Conservation (phyloP, 805 yeast species). For the Kazachstania kunashirensis region DNA sequence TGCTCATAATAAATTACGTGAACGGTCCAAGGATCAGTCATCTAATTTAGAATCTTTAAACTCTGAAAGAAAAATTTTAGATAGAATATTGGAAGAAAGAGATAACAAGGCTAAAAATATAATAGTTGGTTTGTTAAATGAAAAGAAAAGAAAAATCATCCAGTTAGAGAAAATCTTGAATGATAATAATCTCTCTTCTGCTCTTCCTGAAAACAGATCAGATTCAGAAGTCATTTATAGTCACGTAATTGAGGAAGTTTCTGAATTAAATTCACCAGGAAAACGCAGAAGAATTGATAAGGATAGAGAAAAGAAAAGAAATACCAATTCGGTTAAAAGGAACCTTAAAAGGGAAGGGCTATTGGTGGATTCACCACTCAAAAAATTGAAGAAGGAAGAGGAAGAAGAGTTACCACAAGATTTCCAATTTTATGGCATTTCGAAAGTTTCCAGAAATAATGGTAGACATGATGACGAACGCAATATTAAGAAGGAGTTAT, state of each 20-base stretch:
- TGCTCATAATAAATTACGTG: background rate
- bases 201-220: background rate
- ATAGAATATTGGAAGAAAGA: conserved; percentile 13
- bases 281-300: conserved; percentile 12
- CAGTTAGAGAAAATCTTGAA: conserved; percentile 11
- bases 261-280: conserved; percentile 20
- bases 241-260: conserved; percentile 12
- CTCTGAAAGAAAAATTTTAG: conserved; percentile 8
- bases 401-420: too few species aligned
- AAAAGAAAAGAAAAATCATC: conserved; percentile 19
- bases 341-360: conserved; percentile 1
- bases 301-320: background rate
- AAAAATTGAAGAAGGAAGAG: too few species aligned
- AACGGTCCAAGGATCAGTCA: background rate
- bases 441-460: too few species aligned
- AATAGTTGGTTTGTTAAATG: conserved; percentile 18
- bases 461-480: too few species aligned
- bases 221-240: conserved; percentile 16
- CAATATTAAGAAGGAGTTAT: too few species aligned
- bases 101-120: conserved; percentile 17
- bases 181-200: background rate
- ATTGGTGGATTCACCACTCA: too few species aligned
- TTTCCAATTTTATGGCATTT: too few species aligned
- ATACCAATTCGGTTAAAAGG: background rate
- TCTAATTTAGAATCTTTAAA: conserved; percentile 3